Conservation (phyloP, 345 rosid genomes). For the Clausena lansium region DNA sequence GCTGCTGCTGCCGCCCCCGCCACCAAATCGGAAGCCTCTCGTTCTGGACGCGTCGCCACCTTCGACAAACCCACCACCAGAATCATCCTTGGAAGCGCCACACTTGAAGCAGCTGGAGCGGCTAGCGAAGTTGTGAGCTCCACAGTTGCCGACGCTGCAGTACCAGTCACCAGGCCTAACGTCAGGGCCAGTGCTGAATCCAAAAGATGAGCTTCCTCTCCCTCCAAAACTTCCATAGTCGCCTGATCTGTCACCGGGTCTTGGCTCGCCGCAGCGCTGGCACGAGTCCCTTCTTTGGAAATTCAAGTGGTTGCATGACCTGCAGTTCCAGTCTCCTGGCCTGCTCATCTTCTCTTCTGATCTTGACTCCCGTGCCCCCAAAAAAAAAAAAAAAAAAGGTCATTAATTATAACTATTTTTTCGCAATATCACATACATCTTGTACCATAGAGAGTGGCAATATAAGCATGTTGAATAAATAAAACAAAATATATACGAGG, state of each 20-base stretch:
- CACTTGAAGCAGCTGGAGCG: conserved; percentile 70
- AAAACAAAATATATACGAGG: not conserved
- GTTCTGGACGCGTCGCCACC: conserved; percentile 38
- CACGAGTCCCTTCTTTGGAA: conserved; percentile 81
- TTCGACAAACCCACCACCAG: conserved; percentile 19
- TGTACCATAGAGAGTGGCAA: not conserved
- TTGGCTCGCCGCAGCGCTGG: conserved; percentile 68
- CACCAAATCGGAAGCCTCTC: conserved; percentile 37
- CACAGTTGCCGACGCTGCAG: conserved; percentile 57
- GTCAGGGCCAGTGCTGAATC: conserved; percentile 63
- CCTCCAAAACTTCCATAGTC: conserved; percentile 37
- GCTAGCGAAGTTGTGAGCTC: conserved; percentile 76
- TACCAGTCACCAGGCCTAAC: conserved; percentile 86
- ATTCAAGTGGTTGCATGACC: conserved; percentile 78
- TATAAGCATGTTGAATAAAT: not conserved
- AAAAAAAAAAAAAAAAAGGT: not conserved
- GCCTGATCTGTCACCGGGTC: conserved; percentile 30
- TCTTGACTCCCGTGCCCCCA: not conserved
- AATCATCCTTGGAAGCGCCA: conserved; percentile 53
- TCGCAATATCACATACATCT: not conserved
- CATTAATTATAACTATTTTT: not conserved
- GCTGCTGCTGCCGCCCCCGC: conserved; percentile 41
- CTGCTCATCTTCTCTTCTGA: conserved; percentile 57
- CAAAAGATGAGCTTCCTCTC: conserved; percentile 42
- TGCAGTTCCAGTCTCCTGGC: conserved; percentile 96